Percentiles rank a stretch among this genome's conserved stretches.
Conservation (phyloP, 805 yeast species). For the Kodamaea fukazawae region DNA sequence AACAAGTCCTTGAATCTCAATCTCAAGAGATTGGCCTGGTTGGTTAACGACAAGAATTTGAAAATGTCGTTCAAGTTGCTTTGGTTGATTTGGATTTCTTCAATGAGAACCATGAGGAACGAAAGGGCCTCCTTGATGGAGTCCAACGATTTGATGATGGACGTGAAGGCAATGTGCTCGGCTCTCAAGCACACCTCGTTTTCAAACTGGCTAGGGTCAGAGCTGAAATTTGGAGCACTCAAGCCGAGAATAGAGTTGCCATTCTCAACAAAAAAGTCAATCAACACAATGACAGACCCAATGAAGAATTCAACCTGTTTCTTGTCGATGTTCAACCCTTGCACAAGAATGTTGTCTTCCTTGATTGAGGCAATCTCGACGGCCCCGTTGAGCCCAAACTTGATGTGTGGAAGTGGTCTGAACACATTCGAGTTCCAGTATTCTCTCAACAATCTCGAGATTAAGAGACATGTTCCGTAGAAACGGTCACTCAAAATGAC, state of each 20-base stretch:
- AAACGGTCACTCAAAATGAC: slow-evolving; percentile 91
- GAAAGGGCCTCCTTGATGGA: slow-evolving; percentile 88
- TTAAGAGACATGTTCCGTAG: slow-evolving; percentile 77
- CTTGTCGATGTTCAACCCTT: slow-evolving; percentile 46
- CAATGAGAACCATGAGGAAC: slow-evolving; percentile 75
- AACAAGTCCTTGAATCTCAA: slow-evolving; percentile 75
- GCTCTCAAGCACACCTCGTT: slow-evolving; percentile 78
- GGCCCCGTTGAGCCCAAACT: slow-evolving; percentile 33
- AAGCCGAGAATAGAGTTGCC: slow-evolving; percentile 61
- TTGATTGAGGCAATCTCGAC: slow-evolving; percentile 37
- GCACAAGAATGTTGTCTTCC: slow-evolving; percentile 44
- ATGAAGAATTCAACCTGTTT: slow-evolving; percentile 63
- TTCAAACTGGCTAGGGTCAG: slow-evolving; percentile 48
- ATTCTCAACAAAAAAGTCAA: slow-evolving; percentile 67
- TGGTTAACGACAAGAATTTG: slow-evolving; percentile 62
- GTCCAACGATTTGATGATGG: slow-evolving; percentile 69
- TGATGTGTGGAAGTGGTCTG: slow-evolving; percentile 41
- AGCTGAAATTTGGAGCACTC: slow-evolving; percentile 53
- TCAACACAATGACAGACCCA: slow-evolving; percentile 65
- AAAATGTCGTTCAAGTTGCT: slow-evolving; percentile 61
- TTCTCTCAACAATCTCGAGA: slow-evolving; percentile 74
- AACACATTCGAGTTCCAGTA: slow-evolving; percentile 78
- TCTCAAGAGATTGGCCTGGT: slow-evolving; percentile 63
- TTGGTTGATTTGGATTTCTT: slow-evolving; percentile 53
- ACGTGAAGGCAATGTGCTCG: slow-evolving; percentile 83